Base-by-base conservation (phyloP, 2,329 filamentous ascomycete species). In the Aschersonia sp. region DNA sequence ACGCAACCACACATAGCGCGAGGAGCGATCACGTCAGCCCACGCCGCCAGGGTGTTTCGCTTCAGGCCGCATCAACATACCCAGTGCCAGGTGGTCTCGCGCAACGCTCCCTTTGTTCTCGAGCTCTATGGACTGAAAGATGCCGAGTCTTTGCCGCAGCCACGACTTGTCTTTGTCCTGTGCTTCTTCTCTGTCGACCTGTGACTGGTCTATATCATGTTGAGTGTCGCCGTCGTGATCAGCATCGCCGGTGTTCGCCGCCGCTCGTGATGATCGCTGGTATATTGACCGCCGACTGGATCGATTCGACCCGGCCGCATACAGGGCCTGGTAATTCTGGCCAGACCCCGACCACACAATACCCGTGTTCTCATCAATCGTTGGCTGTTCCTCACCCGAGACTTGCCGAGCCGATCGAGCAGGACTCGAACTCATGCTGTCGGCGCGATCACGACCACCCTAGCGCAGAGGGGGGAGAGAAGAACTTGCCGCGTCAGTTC, bases 41-140 rank as follows among this genome's bases (percentile, higher is more conserved):
- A 38, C 7, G 35, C 7, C 7, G 7, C 35, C 7, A 38, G 35
- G 7, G 35, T 9, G 3, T 7, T 38, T 12, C 4, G 12, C 35
- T 7, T 38, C 7, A 38, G 3, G 35, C 4, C 40, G 40, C 9
- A 10, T 9, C 40, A 43, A 29, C 67, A 46, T 66, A 89, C 85
- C 85, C 45, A 92, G 67, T 29, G 86, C 86, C 48, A 92, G 68
- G 66, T 92, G 86, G 63, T 92, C 86, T 57, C 86, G 72, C 9
- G 86, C 86, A 40, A 91, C 85, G 59, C 82, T 87, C 40, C 86
- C 86, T 64, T 88, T 91, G 59, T 92, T 92, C 63, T 92, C 86
- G 51, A 92, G 65, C 68, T 91, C 85, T 46, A 92, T 74, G 4
- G 76, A 77, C 56, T 69, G 71, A 47, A 82, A 72, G 49, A 69